These are phyloP conservation scores for Apostasia ramifera DNA, from an alignment of 106 monocot species.

Conservation along the genomic window DNA sequence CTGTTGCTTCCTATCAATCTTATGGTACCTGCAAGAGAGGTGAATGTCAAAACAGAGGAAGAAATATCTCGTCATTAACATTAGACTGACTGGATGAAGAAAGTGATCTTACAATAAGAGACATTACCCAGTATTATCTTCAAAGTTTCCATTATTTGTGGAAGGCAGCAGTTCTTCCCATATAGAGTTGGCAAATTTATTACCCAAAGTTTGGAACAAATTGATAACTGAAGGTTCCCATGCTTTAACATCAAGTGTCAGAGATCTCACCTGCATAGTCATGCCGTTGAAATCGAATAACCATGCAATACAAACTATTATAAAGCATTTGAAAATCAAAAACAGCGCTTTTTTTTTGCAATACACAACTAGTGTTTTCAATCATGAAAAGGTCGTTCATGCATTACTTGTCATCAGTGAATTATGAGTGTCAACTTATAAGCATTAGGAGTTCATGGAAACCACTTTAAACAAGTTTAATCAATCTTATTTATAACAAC, in stretches of 20 bases:
- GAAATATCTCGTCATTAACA: background rate
- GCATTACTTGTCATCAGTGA: too few species aligned
- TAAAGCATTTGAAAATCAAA: too few species aligned
- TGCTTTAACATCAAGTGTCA: slow-evolving; percentile 93
- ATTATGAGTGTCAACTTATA: too few species aligned
- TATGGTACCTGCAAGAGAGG: slow-evolving; percentile 31
- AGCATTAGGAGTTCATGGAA: too few species aligned
- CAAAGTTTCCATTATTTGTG: slow-evolving; percentile 26
- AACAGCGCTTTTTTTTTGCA: too few species aligned
- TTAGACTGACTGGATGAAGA: too few species aligned
- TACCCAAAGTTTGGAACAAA: slow-evolving; percentile 88
- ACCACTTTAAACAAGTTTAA: too few species aligned
- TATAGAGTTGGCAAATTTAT: slow-evolving; percentile 78
- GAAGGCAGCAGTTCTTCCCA: slow-evolving; percentile 78
- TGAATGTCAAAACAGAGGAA: background rate
- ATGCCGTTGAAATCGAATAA: background rate
- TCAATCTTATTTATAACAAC: too few species aligned
- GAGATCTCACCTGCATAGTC: slow-evolving; percentile 70
- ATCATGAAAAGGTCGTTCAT: too few species aligned
- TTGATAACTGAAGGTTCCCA: slow-evolving; percentile 98
- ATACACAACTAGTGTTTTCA: too few species aligned
- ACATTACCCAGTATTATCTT: slow-evolving; percentile 54
- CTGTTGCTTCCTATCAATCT: slow-evolving; percentile 32
- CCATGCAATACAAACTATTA: too few species aligned
- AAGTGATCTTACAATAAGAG: background rate